Percentiles rank a stretch among this genome's conserved stretches.
Conservation (phyloP, 208 protist species). For the Crithidia sp. region DNA sequence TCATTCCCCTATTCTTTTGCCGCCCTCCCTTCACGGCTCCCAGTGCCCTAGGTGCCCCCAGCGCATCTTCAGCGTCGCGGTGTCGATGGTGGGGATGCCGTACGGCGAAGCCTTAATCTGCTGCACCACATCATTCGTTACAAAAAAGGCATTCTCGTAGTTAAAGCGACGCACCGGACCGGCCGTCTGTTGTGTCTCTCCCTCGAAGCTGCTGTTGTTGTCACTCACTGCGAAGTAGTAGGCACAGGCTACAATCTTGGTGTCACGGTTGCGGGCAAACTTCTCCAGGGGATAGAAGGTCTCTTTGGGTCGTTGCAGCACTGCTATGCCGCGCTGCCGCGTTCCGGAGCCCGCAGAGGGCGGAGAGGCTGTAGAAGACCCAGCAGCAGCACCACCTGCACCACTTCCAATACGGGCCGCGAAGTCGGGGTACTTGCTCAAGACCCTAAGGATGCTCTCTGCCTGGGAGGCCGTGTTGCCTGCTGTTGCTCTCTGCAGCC, state of each 20-base stretch:
- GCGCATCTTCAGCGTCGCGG: not conserved
- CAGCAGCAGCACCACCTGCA: not conserved
- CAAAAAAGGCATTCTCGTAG: not conserved
- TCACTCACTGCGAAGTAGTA: conserved; percentile 11
- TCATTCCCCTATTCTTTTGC: not conserved
- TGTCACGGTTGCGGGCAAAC: conserved; percentile 15
- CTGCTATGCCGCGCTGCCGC: not conserved
- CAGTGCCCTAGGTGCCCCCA: conserved; percentile 6
- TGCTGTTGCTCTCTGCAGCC: not conserved
- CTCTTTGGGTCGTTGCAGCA: not conserved
- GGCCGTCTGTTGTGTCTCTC: not conserved
- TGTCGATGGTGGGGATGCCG: conserved; percentile 12
- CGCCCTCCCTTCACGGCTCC: not conserved
- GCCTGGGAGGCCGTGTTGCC: not conserved
- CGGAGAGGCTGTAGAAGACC: not conserved
- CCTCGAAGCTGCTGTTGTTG: not conserved
- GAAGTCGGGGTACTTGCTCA: not conserved
- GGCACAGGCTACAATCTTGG: conserved; percentile 12
- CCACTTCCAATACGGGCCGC: too few species aligned
- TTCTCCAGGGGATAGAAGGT: conserved; percentile 7
- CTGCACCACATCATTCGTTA: conserved; percentile 14
- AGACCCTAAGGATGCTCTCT: not conserved
- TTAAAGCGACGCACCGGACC: not conserved
- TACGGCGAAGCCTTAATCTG: conserved; percentile 20
- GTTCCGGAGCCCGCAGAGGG: not conserved